Base-by-base conservation (phyloP, 768 basidiomycete genomes). In the Suillus brevipes region DNA sequence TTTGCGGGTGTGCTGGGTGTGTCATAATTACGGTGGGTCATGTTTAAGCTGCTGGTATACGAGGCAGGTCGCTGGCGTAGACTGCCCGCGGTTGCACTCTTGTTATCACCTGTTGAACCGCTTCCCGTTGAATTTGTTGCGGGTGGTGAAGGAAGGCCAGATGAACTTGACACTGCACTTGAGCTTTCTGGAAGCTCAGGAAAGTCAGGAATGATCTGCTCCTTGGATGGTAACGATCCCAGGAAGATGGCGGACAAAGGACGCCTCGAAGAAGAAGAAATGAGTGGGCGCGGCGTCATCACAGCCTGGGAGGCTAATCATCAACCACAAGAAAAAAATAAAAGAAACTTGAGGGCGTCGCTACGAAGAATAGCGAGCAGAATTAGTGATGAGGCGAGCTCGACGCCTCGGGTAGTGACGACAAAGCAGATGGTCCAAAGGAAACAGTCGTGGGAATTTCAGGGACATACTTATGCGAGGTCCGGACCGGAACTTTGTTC, bases 101-200 rank as follows among this genome's bases (percentile, higher is more conserved):
- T 79, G 55, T 83, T 83, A 76, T 88, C 88, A 50, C 87, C 88
- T 5, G 85, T 87, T 70, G 90, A 91, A 43, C 90, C 89, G 74
- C 90, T 92, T 40, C 89, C 91, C 2, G 91, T 92, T 13, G 91
- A 93, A 72, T 92, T 93, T 23, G 92, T 91, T 34, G 90, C 91
- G 50, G 92, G 92, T 0, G 92, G 92, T 28, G 91, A 92, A 1
- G 92, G 92, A 6, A 94, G 74, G 7, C 92, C 91, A 6, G 90
- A 91, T 64, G 81, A 79, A 67, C 71, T 74, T 5, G 87, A 82
- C 64, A 81, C 74, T 40, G 82, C 77, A 28, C 78, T 80, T 13
- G 89, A 88, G 66, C 87, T 89, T n/a, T 76, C 75, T 45, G 88
- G 87, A 4, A 88, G 88, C 67, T 87, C 88, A 59, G 89, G 89